Base-by-base conservation (phyloP, 2,329 filamentous ascomycete species). In the Didymella pinodella region DNA sequence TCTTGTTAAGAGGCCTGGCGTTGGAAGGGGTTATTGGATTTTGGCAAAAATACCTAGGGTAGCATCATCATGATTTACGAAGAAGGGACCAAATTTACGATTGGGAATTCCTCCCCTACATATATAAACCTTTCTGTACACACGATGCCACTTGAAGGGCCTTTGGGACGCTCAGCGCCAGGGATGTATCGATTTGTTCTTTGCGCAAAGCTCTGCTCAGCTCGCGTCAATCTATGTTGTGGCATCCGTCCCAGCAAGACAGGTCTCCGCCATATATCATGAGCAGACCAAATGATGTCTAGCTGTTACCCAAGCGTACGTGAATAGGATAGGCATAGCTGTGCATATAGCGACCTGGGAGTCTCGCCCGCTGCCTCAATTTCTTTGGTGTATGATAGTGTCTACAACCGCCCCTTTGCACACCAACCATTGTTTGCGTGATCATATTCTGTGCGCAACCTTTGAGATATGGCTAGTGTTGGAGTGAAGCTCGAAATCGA, bases 21-120 rank as follows among this genome's bases (percentile, higher is more conserved):
- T 60, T 61, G 31, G 14, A 51, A 7, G 47, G 44, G 58, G 46
- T 49, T 48, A 54, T 43, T 29, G 31, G 31, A 29, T 50, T 54
- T 34, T 56, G 55, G 58, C 41, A 69, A 67, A 66, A 62, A 61
- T 63, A 67, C 61, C 50, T 74, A 73, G 71, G 71, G 69, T 73
- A 72, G 67, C 69, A 72, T 71, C 48, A 64, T 60, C 61, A 73
- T 48, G 69, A 72, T 49, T 70, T 67, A 72, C 51, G 67, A 72
- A 72, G 70, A 68, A 74, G 70, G 70, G 71, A 74, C 71, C 70
- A 72, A 64, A 70, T 71, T 56, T 59, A 64, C 55, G 46, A 65
- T 71, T 72, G 70, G 70, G 71, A 73, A 72, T 74, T 72, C 71
- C 71, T 74, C 71, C 70, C 70, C 71, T 74, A 73, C 58, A 69